Base-by-base conservation (phyloP, 306 rosid species). In the Trifolium subterraneum region DNA sequence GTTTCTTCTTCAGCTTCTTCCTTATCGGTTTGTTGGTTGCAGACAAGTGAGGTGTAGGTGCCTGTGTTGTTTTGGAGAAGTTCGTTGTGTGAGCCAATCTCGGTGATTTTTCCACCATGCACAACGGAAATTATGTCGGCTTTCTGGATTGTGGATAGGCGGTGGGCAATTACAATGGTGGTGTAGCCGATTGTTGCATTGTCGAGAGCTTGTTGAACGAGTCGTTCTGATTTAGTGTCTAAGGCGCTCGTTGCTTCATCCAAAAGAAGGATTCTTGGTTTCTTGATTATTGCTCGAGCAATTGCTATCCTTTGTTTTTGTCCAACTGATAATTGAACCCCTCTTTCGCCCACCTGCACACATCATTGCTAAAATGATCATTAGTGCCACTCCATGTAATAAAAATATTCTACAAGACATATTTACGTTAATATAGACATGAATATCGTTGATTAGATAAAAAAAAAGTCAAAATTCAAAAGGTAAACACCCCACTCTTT, bases 201-300 rank as follows among this genome's bases (percentile, higher is more conserved):
- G 78, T 90, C 86, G 4, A 88, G 48, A 4, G 93, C 90, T 38
- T 83, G 77, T 76, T 90, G 96, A 4, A 90, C 93, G 0, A 82
- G 60, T 25, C 81, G 62, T 48, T 90, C 93, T 0, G 93, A 88
- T n/a, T 85, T 86, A 0, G 85, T 60, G 70, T 90, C 93, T 4
- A 88, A 18, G 0, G 96, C 96, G 10, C 93, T 90, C 1, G 96
- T 90, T 16, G 96, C 96, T 78, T 88, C 93, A 11, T 90, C 93
- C 0, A 90, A 72, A 5, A 90, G 78, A 2, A 90, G 83, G 11
- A 90, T 68, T 65, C 65, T 73, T 0, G 96, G 90, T 3, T 83
- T 78, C 72, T 81, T 85, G 3, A 86, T 64, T 11, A 90, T 73
- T 19, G 96, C 91, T 51, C 91, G 66, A 0, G 96, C 93, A 4